phyloP scores from a whole-genome alignment of 805 yeast genomes.

The Lachancea waltii region DNA sequence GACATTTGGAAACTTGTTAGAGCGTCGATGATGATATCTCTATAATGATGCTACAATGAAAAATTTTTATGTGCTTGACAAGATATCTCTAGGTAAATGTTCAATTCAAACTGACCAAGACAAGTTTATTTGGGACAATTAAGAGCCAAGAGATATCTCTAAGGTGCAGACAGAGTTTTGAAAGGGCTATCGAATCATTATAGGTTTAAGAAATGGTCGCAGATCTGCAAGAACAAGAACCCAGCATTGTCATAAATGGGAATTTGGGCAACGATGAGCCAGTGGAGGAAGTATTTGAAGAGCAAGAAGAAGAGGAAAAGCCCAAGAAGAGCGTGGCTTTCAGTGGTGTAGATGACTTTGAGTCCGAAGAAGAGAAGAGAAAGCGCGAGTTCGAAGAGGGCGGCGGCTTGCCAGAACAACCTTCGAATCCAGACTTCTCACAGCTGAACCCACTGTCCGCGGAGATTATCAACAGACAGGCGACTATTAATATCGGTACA shows the following conservation, averaged over 20 bases:
- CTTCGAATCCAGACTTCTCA: constrained; percentile 78
- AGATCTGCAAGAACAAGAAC: constrained; percentile 77
- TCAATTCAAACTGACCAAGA: too few species aligned
- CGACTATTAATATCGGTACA: constrained; percentile 97
- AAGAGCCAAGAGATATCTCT: too few species aligned
- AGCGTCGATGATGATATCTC: too few species aligned
- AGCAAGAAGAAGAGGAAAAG: constrained; percentile 34
- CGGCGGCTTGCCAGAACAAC: constrained; percentile 97
- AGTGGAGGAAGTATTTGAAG: constrained; percentile 26
- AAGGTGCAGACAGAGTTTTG: too few species aligned
- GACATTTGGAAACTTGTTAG: constrained; percentile 1
- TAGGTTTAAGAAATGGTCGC: constrained; percentile 42
- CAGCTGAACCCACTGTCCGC: constrained; percentile 81
- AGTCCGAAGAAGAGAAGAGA: constrained; percentile 71
- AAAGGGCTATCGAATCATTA: background rate
- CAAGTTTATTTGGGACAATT: too few species aligned
- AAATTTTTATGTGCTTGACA: constrained; percentile 1
- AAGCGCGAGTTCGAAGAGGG: constrained; percentile 91
- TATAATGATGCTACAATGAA: background rate
- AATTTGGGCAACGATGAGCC: constrained; percentile 41
- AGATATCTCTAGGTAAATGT: background rate
- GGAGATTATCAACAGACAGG: constrained; percentile 97
- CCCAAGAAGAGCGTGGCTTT: constrained; percentile 75
- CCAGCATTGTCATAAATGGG: constrained; percentile 74
- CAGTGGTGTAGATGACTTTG: constrained; percentile 58